Base-by-base conservation (phyloP, 2,329 filamentous ascomycete species). In the Teratosphaeriaceae sp. region DNA sequence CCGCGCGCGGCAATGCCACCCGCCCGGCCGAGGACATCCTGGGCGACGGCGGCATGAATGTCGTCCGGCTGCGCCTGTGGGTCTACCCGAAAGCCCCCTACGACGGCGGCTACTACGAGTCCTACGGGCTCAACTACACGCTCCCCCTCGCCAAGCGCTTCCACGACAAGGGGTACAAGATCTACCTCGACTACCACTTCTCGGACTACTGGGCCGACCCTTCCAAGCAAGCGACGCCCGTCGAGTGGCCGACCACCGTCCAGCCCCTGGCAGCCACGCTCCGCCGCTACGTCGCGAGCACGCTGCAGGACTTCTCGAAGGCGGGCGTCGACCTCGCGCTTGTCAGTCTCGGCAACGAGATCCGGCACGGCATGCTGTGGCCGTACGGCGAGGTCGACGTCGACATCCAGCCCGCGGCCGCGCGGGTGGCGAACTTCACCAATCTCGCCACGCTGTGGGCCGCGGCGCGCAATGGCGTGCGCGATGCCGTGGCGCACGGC, bases 311-410 rank as follows among this genome's bases (percentile, higher is more conserved):
- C 1, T 72, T 70, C 56, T 55, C 62, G 40, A 47, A 57, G 22
- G 63, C 61, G 21, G 59, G 62, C 19, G 64, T 73, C 23, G 54
- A 64, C 29, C 60, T 69, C 21, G 60, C 58, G 16, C 60, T 71
- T 37, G 68, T 73, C 6, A 67, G 53, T 15, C 54, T 67, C 6
- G 64, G 65, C 37, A 66, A 67, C 45, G 65, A 67, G 50, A 60
- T 67, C 45, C 49, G 61, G 12, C 47, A 64, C 44, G 64, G 64
- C 8, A 63, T 65, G 57, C 50, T 67, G 12, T 67, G 63, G 62
- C 64, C 64, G 3, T 44, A 55, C 5, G 64, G 63, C 21, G 42
- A 56, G 20, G 61, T 57, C 23, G 51, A 59, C 37, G 60, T 68
- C 9, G 60, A 66, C 43, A 50, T 63, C 21, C 45, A 64, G 41